phyloP scores from a whole-genome alignment of 352 stramenopile genomes.

The Elongisporangium anandrum region DNA sequence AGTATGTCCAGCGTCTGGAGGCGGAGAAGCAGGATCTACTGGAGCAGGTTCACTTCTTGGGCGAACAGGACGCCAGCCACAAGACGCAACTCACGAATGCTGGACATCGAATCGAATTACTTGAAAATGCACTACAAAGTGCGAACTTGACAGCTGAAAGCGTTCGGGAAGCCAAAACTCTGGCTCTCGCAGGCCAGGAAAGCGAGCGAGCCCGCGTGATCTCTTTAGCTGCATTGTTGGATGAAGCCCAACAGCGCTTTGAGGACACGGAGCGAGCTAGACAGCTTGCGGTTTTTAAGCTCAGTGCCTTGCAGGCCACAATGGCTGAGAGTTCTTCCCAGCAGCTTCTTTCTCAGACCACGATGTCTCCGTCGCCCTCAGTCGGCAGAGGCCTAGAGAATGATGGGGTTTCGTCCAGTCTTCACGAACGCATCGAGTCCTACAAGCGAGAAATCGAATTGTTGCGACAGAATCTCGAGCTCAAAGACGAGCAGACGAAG shows the following conservation, averaged over 20 bases:
- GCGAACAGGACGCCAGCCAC: conserved; percentile 34
- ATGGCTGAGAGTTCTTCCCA: conserved; percentile 22
- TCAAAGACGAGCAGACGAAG: conserved; percentile 42
- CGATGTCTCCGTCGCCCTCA: neutral
- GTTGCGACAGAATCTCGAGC: conserved; percentile 42
- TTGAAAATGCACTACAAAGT: conserved; percentile 21
- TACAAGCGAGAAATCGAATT: conserved; percentile 69
- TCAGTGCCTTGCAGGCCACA: conserved; percentile 50
- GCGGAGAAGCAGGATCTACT: conserved; percentile 37
- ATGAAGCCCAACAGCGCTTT: conserved; percentile 36
- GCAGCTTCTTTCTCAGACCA: conserved; percentile 12
- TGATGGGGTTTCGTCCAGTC: neutral
- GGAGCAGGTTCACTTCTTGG: conserved; percentile 31
- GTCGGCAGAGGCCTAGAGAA: neutral
- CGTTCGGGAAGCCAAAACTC: conserved; percentile 28
- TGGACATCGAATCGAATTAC: conserved; percentile 24
- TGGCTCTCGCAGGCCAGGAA: conserved; percentile 20
- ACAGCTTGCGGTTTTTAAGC: conserved; percentile 56
- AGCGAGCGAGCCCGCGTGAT: conserved; percentile 32
- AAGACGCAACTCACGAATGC: conserved; percentile 20
- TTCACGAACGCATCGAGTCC: conserved; percentile 44
- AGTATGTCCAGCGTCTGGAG: conserved; percentile 52
- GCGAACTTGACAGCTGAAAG: conserved; percentile 8
- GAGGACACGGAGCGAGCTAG: conserved; percentile 53
- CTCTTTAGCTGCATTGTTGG: conserved; percentile 23